Evolutionary conservation across 495 filamentous ascomycete species (phyloP), one percentile per base, ranked within the genome.

Genomic region (Cercophora samala): DNA sequence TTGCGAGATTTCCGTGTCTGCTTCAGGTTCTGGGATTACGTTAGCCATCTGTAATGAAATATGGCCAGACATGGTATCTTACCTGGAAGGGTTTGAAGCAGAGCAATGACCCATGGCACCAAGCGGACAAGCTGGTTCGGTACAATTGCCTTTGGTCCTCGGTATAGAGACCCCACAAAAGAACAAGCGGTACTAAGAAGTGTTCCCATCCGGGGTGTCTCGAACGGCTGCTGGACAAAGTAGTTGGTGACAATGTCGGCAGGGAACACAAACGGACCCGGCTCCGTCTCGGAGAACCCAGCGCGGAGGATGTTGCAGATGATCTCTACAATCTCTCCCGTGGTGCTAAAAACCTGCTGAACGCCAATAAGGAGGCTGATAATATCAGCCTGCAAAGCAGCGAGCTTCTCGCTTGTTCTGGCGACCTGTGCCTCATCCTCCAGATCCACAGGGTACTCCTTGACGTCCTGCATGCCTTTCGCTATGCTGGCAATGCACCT

Each of bases 1-100:
- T 69, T 94, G 88, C 3, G 90, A 82, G 25, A 96, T 83, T 71
- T 97, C 93, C 1, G 92, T 91, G 53, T 97, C 93, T 66, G 85
- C 79, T 51, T 84, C 79, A 15, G 87, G 86, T 26, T 83, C 85
- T 84, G 65, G 11, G 26, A 21, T 6, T 37, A 18, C 3, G 29
- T 25, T 9, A 24, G 22, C 21, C 2, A n/a, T 4, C 13, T 21
- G 25, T 18, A 5, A 58, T 15, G 58, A 60, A 1, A 54, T 37
- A 32, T 26, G 23, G 19, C 1, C 42, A 46, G 17, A 63, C 46
- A 19, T 64, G 25, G 60, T 71, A 65, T 79, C 73, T 78, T 81
- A 81, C 90, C 83, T 66, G 86, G 81, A 73, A 92, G 84, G 60
- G 79, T 81, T 56, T 85, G 82, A 21, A 94, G 82, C 0, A 94